Evolutionary conservation across 1,284 basidiomycete species (phyloP), one percentile per base, ranked within the genome.

Genomic region (Apiotrichum sp.): DNA sequence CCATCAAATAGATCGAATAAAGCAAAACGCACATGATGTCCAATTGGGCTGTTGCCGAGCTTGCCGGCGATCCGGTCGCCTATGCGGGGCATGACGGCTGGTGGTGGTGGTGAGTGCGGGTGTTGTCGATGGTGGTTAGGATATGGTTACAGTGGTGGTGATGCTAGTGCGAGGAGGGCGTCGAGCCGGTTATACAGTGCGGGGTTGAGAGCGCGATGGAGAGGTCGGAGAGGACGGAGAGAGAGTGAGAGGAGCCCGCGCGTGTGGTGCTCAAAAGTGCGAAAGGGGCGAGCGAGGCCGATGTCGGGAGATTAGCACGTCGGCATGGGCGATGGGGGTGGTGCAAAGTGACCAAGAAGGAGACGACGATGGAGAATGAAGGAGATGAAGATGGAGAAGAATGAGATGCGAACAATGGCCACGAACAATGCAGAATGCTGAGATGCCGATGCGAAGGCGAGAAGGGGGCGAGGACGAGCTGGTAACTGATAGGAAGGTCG

Each of bases 21-120:
- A 22, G 22, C 22, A 22, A 22, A 32, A 55, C 57, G 2, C 38
- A 58, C 57, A 35, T 58, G 57, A 16, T 50, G 33, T 39, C 52
- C 53, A 10, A 52, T 50, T 1, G 59, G 50, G 53, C 57, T 52
- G 56, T 61, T 55, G 34, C 59, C 59, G 16, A 61, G 50, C 52
- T 45, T 13, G 56, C 55, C 45, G 43, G 59, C 59, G 39, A 57
- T 14, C 56, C 52, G 51, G 53, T 61, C 59, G 10, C 50, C 22
- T 16, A 57, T 43, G 44, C 52, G 55, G 29, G 35, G 35, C 22
- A 34, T 48, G 42, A 48, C 35, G 55, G 57, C 57, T 32, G 33
- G 35, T 8, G 7, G 13, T 36, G 16, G 46, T 22, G 36, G 40
- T 41, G 40, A 14, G 6, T n/a, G 40, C 40, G 10, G 40, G 40